Evolutionary conservation across 2,329 filamentous ascomycete species (phyloP).

Genomic region (Verticillium albo-atrum): DNA sequence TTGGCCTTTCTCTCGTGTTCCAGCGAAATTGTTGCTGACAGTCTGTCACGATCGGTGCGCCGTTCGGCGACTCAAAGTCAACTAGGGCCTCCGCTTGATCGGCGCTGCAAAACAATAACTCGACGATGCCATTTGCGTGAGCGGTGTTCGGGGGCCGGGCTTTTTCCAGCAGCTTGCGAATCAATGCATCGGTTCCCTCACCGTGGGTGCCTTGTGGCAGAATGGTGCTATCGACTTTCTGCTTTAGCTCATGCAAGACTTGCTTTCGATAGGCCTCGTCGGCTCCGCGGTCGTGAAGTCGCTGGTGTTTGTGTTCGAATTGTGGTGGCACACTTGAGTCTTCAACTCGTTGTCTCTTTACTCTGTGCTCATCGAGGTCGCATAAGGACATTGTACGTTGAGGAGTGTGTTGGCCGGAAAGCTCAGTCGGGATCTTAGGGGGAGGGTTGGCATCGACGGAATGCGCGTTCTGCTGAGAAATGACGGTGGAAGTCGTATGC

Average conservation of each 20-base stretch:
- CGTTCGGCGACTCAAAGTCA: constrained; percentile 6
- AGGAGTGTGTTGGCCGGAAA: background rate
- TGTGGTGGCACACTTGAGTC: background rate
- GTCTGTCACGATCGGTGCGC: constrained; percentile 11
- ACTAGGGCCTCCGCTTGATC: constrained; percentile 9
- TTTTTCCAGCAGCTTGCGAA: constrained; percentile 3
- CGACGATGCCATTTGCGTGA: background rate
- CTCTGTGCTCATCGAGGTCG: background rate
- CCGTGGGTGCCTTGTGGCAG: background rate
- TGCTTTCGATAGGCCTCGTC: constrained; percentile 2
- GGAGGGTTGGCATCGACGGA: background rate
- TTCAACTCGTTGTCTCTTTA: constrained; percentile 2
- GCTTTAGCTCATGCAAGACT: background rate
- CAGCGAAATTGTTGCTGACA: constrained; percentile 12
- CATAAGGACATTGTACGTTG: background rate
- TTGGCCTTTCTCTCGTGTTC: constrained; percentile 3
- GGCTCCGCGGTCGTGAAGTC: background rate
- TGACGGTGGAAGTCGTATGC: background rate
- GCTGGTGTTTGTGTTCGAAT: background rate
- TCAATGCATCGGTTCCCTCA: constrained; percentile 1
- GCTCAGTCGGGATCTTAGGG: background rate
- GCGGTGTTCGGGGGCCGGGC: constrained; percentile 4
- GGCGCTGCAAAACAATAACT: constrained; percentile 9
- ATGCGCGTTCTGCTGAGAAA: background rate
- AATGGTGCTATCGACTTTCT: background rate